Percentiles rank a stretch among this genome's conserved stretches.
Conservation (phyloP, 2,329 filamentous ascomycete species). For the Paecilomyces sp. region DNA sequence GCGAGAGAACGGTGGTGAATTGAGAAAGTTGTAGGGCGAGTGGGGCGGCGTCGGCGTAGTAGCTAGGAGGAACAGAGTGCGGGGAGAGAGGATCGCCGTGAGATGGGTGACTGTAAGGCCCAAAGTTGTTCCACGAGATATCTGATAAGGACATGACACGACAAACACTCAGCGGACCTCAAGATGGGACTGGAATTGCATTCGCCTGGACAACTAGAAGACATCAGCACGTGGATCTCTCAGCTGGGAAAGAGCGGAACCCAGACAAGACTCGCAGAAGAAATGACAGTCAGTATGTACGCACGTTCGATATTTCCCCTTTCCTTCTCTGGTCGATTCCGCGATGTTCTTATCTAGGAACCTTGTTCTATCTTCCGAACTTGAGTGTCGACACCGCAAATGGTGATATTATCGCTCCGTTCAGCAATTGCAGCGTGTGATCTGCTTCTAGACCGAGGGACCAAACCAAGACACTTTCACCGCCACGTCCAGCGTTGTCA, state of each 20-base stretch:
- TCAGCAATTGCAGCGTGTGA: background rate
- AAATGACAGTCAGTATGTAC: background rate
- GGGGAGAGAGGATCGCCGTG: conserved; percentile 20
- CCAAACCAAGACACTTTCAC: background rate
- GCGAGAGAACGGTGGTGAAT: conserved; percentile 12
- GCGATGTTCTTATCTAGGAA: background rate
- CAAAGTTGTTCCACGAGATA: conserved; percentile 23
- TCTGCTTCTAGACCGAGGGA: background rate
- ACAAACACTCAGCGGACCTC: conserved; percentile 3
- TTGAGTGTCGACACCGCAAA: background rate
- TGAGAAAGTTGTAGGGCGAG: conserved; percentile 15
- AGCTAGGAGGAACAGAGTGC: background rate
- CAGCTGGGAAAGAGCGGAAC: background rate
- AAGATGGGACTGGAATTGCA: background rate
- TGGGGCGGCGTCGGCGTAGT: conserved; percentile 7
- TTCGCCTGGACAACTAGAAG: background rate
- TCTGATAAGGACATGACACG: conserved; percentile 33
- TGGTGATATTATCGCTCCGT: background rate
- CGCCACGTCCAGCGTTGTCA: background rate
- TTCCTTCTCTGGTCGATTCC: background rate
- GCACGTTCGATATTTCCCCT: background rate
- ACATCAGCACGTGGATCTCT: background rate
- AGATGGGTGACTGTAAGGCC: conserved; percentile 22
- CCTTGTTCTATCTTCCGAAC: background rate
- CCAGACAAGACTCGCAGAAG: background rate